Base-by-base conservation (phyloP, 179 eudicot genomes). In the Patellifolia procumbens region DNA sequence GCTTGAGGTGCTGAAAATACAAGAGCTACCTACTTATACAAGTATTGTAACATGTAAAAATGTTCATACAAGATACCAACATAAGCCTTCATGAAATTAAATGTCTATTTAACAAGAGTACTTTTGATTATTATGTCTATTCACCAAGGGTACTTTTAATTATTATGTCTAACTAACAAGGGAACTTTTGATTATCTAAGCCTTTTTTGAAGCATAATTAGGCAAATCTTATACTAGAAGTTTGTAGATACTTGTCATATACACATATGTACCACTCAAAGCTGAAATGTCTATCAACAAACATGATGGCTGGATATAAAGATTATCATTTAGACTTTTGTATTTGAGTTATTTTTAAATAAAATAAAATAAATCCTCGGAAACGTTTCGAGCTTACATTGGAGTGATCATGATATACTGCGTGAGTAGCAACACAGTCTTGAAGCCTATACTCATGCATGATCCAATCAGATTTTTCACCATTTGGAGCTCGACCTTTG, bases 401-500 rank as follows among this genome's bases (percentile, higher is more conserved):
- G 56, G 73, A 48, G 39, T 15, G 52, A 48, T 48, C 58, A 16
- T 48, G 73, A 2, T 48, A 58, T 46, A 48, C 39, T 29, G 59
- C 48, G 73, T 24, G 17, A 51, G 42, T 29, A 51, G 42, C 1
- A 70, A 6, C 32, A 6, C 55, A 49, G 45, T 70, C 73, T 17
- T 70, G 43, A 31, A 51, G 60, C 42, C 73, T 49, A 28, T 70
- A 70, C 55, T 70, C 73, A 32, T 70, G 73, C 73, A 49, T 70
- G 28, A 70, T 70, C 73, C 73, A 70, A 16, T 70, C 73, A 31
- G 73, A 70, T 46, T 70, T 51, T 9, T 70, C 73, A 70, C 73
- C 73, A 19, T 70, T 59, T 29, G 73, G 73, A 70, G 73, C 73
- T 70, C 73, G 39, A 29, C 73, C 73, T 70, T 70, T 70, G 60